These are phyloP conservation scores for Apiotrichum veenhuisii DNA, from an alignment of 1,284 basidiomycete species.

Conservation along the genomic window DNA sequence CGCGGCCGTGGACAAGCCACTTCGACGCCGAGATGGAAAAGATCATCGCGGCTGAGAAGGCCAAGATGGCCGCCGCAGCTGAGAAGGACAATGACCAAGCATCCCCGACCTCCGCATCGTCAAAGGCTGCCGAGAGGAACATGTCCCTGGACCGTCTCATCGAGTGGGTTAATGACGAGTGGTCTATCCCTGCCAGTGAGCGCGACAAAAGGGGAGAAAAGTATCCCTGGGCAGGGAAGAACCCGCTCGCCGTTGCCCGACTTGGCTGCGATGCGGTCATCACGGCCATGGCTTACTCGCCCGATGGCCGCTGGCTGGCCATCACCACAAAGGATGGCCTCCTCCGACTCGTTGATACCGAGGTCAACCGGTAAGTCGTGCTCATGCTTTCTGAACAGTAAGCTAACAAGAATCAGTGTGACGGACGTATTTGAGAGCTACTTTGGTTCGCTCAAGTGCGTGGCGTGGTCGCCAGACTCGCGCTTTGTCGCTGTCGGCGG, in stretches of 20 bases:
- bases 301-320: conserved; percentile 80
- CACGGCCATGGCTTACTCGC: conserved; percentile 82
- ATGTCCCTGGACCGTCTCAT: conserved; percentile 28
- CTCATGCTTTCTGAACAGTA: no score
- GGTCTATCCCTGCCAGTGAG: conserved; percentile 25
- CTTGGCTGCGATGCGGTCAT: conserved; percentile 55
- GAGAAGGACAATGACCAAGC: not conserved
- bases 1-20: conserved; percentile 36
- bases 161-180: conserved; percentile 49
- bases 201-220: conserved; percentile 33
- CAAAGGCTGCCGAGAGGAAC: conserved; percentile 3
- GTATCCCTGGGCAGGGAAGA: conserved; percentile 45
- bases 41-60: conserved; percentile 3
- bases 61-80: not conserved
- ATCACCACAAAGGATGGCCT: conserved; percentile 85
- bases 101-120: not conserved
- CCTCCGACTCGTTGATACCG: conserved; percentile 76
- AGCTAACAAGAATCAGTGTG: conserved; percentile 61
- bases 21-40: conserved; percentile 23
- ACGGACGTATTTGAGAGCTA: conserved; percentile 88
- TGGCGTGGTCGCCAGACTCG: conserved; percentile 92
- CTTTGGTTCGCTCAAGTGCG: conserved; percentile 79
- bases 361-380: conserved; percentile 62
- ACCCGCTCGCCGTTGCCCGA: conserved; percentile 46
- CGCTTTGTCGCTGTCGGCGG: conserved; percentile 87